Evolutionary conservation across 2,329 filamentous ascomycete genomes (phyloP).

Genomic region (Amauroascus niger): DNA sequence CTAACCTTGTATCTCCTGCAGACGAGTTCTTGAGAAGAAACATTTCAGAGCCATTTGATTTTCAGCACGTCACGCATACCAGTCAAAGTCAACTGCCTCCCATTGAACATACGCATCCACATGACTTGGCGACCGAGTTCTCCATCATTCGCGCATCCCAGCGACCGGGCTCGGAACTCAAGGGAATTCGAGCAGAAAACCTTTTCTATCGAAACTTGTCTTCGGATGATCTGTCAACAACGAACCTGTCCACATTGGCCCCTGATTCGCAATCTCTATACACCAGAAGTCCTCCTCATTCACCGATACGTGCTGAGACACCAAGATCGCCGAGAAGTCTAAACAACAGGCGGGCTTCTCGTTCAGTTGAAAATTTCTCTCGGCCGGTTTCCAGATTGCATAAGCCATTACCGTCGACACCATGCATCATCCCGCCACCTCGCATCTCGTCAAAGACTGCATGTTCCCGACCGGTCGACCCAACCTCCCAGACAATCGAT

Average conservation of each 20-base stretch:
- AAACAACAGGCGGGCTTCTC: conserved; percentile 27
- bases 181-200: conserved; percentile 45
- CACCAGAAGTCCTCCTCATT: conserved; percentile 22
- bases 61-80: conserved; percentile 55
- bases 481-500: conserved; percentile 33
- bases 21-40: conserved; percentile 38
- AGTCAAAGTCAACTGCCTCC: conserved; percentile 45
- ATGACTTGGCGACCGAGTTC: conserved; percentile 46
- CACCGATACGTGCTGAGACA: conserved; percentile 26
- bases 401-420: conserved; percentile 30
- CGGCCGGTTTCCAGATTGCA: conserved; percentile 40
- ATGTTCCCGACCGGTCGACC: conserved; percentile 27
- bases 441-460: conserved; percentile 30
- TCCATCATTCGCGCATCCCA: conserved; percentile 46
- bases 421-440: conserved; percentile 34
- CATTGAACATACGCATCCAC: conserved; percentile 43
- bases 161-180: conserved; percentile 40
- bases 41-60: conserved; percentile 55
- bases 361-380: conserved; percentile 46
- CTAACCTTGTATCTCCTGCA: conserved; percentile 16
- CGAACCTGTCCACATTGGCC: conserved; percentile 11
- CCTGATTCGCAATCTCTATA: conserved; percentile 15
- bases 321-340: conserved; percentile 22
- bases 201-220: conserved; percentile 34
- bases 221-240: conserved; percentile 21